Base-by-base conservation (phyloP, 1,284 basidiomycete genomes). In the Thelephora terrestris region DNA sequence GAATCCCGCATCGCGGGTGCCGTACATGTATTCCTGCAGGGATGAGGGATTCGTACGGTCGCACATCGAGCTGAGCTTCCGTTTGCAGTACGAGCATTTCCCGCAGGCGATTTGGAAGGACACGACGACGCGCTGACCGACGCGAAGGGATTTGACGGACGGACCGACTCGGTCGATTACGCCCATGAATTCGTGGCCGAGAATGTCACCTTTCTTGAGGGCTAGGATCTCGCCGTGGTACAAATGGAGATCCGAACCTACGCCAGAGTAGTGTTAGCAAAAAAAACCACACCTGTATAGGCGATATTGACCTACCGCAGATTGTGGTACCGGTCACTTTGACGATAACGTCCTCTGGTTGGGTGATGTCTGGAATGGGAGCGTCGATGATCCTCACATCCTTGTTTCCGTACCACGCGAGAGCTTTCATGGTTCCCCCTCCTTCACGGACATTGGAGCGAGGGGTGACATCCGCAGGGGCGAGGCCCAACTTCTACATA, bases 41-140 rank as follows among this genome's bases (percentile, higher is more conserved):
- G 71, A 76, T 44, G 24, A n/a, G 7, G 75, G 71, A 64, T 87
- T 88, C 16, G 83, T 88, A 18, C 68, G 64, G 50, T 86, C 79
- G 60, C 86, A 91, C 64, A 85, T 79, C 1, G 78, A 81, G 0
- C 79, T 82, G 0, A 83, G 67, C 55, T 85, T 83, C 58, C 85
- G 64, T 62, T 86, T 68, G 73, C 85, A 90, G 62, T 76, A 87
- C 39, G 70, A 60, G 65, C 87, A 90, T 39, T 78, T 69, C 5
- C 87, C 86, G 57, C 87, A 91, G 0, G 81, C 81, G 47, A 87
- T 79, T 57, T 88, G 83, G 76, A 89, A 90, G 0, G 79, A 80
- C 0, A 78, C 75, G 12, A 89, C 85, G 46, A 88, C 83, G 10
- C 83, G 74, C 55, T 88, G 76, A 14, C 85, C 84, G 5, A 67